Evolutionary conservation across 306 rosid genomes (phyloP).

Genomic region (Quercus robur): DNA sequence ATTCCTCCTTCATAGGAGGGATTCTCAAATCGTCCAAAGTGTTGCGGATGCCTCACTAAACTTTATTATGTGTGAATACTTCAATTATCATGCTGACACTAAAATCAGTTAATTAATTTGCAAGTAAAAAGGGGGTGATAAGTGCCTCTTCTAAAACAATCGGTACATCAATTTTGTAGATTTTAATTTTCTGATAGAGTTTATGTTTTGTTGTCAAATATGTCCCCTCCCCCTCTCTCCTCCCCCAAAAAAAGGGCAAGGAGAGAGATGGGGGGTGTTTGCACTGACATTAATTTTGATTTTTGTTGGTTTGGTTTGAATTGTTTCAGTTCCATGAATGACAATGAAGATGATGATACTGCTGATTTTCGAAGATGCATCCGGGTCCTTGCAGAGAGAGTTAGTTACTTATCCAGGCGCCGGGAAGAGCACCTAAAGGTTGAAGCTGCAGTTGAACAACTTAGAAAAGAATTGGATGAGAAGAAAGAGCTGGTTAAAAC

Average conservation of each 20-base stretch:
- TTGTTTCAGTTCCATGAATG: constrained; percentile 67
- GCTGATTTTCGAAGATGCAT: constrained; percentile 77
- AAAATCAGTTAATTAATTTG: background rate
- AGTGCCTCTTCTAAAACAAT: background rate
- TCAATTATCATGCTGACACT: background rate
- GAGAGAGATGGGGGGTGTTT: background rate
- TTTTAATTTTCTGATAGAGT: background rate
- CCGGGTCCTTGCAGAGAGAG: constrained; percentile 68
- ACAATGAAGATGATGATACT: constrained; percentile 83
- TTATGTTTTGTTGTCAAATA: background rate
- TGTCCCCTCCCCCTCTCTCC: no score
- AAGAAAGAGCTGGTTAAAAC: constrained; percentile 79
- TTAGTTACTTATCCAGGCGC: constrained; percentile 68
- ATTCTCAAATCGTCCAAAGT: background rate
- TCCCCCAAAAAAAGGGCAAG: no score
- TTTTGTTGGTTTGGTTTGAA: constrained; percentile 9
- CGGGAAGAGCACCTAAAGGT: constrained; percentile 67
- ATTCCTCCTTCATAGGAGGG: background rate
- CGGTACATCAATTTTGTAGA: no score
- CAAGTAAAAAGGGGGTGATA: background rate
- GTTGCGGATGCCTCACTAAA: background rate
- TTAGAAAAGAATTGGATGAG: constrained; percentile 80
- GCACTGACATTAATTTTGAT: constrained; percentile 15
- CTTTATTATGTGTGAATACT: background rate
- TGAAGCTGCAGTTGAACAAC: constrained; percentile 80